Evolutionary conservation across 1,284 basidiomycete species (phyloP).

Genomic region (Sporisorium sorghi): DNA sequence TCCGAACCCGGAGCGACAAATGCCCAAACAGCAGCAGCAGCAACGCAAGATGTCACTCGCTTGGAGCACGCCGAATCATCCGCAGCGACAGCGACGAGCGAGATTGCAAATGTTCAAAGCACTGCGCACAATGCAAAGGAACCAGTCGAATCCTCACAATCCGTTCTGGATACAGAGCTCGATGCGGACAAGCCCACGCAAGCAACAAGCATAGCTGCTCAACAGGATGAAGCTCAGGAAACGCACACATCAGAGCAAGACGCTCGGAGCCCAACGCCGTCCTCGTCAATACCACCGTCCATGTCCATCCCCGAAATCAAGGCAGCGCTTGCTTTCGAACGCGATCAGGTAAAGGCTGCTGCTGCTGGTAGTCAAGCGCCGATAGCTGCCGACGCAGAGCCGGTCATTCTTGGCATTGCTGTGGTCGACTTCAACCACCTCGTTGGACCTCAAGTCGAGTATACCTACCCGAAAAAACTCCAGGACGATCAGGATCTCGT

Average conservation of each 20-base stretch:
- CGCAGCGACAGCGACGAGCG: too few species aligned
- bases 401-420: conserved; percentile 63
- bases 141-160: too few species aligned
- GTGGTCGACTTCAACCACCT: conserved; percentile 69
- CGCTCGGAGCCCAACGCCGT: conserved; percentile 9
- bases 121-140: background rate
- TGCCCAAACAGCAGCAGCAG: background rate
- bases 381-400: background rate
- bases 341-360: conserved; percentile 33
- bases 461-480: conserved; percentile 58
- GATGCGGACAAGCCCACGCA: background rate
- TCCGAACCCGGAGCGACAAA: background rate
- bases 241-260: background rate
- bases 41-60: background rate
- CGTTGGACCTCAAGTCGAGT: conserved; percentile 67
- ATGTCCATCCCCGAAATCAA: conserved; percentile 50
- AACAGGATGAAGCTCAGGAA: background rate
- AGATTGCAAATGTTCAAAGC: background rate
- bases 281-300: conserved; percentile 28
- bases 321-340: conserved; percentile 40
- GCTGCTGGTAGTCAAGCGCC: conserved; percentile 5
- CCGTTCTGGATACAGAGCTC: background rate
- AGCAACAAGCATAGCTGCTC: background rate
- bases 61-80: too few species aligned
- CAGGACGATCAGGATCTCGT: conserved; percentile 62